phyloP scores from a whole-genome alignment of 176 grass and related monocot genomes.

The Thalia dealbata region DNA sequence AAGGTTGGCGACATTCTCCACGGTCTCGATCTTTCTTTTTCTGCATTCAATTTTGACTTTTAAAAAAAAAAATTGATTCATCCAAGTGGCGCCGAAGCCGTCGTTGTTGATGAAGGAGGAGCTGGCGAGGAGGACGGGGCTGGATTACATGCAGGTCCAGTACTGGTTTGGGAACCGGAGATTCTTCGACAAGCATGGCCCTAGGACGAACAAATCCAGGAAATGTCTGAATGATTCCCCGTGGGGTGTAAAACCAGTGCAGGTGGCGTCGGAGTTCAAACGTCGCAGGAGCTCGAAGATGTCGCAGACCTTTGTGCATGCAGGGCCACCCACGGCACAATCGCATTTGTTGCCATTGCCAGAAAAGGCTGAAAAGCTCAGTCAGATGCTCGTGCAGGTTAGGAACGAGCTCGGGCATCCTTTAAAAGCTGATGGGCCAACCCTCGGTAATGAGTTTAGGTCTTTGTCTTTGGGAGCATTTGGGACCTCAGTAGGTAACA shows the following conservation, averaged over 20 bases:
- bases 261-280: background rate
- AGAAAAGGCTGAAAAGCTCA: background rate
- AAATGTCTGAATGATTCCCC: background rate
- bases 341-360: background rate
- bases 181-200: background rate
- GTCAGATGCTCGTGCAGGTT: background rate
- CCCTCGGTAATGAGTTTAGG: background rate
- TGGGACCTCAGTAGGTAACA: background rate
- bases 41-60: too few relatives aligned
- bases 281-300: background rate
- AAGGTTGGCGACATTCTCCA: background rate
- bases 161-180: constrained; percentile 2
- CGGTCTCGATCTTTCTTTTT: background rate
- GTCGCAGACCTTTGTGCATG: background rate
- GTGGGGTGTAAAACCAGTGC: too few relatives aligned
- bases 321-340: background rate
- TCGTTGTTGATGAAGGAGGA: background rate
- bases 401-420: constrained; percentile 3
- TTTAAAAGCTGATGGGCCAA: constrained; percentile 7
- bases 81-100: background rate
- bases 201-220: background rate
- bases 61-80: too few relatives aligned
- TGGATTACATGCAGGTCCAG: constrained; percentile 1
- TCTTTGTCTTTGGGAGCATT: background rate
- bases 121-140: background rate